phyloP scores from a whole-genome alignment of 495 filamentous ascomycete genomes.

The Penicillium canariense region DNA sequence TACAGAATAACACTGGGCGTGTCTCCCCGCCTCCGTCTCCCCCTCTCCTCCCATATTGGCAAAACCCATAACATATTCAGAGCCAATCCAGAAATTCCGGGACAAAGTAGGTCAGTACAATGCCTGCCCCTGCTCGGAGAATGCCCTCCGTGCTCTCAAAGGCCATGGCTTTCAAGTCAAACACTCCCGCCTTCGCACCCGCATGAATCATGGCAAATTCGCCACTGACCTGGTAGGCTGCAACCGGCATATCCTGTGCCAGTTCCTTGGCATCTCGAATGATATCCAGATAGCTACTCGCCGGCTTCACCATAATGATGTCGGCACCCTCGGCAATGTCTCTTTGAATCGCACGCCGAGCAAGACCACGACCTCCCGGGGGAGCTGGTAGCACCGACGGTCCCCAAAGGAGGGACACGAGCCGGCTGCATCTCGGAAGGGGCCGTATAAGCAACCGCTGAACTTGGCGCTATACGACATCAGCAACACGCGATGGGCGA shows the following conservation, averaged over 20 bases:
- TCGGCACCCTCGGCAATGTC: slow-evolving; percentile 94
- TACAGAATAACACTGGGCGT: background rate
- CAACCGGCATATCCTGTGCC: slow-evolving; percentile 83
- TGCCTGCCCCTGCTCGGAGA: slow-evolving; percentile 84
- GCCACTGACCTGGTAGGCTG: slow-evolving; percentile 94
- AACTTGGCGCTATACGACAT: slow-evolving; percentile 99
- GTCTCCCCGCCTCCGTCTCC: too few relatives aligned
- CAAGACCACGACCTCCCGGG: slow-evolving; percentile 87
- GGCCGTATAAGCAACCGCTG: slow-evolving; percentile 91
- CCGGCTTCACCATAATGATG: slow-evolving; percentile 99
- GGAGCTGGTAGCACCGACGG: slow-evolving; percentile 96
- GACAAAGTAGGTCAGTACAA: slow-evolving; percentile 90
- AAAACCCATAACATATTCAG: too few relatives aligned
- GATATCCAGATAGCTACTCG: slow-evolving; percentile 90
- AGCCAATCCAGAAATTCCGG: slow-evolving; percentile 93
- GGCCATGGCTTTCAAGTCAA: slow-evolving; percentile 92
- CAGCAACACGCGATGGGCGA: slow-evolving; percentile 82
- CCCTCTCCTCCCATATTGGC: too few relatives aligned
- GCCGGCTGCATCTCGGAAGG: slow-evolving; percentile 94
- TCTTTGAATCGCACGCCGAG: slow-evolving; percentile 82
- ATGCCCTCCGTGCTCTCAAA: slow-evolving; percentile 94
- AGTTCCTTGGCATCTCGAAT: slow-evolving; percentile 95
- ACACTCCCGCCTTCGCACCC: slow-evolving; percentile 93
- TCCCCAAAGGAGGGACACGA: slow-evolving; percentile 92
- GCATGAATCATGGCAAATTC: slow-evolving; percentile 99